Percentiles rank a stretch among this genome's conserved stretches.
Conservation (phyloP, 352 stramenopile species). For the Globisporangium heterothallicum region DNA sequence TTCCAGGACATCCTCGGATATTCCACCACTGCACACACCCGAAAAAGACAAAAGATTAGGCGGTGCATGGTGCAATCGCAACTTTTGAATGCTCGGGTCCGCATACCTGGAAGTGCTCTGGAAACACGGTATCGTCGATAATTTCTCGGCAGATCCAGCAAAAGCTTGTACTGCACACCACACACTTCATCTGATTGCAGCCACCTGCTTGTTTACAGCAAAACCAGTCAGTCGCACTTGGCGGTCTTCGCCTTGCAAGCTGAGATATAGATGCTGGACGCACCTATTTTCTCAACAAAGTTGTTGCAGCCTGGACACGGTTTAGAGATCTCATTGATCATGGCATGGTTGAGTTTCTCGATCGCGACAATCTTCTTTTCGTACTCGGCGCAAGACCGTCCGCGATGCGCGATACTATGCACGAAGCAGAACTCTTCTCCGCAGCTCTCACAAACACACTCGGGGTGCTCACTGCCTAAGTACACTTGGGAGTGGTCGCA, state of each 20-base stretch:
- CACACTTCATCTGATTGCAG: conserved; percentile 90
- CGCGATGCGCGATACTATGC: conserved; percentile 81
- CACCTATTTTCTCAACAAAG: conserved; percentile 84
- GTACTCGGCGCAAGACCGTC: conserved; percentile 67
- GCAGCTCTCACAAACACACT: conserved; percentile 39
- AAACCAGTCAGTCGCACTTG: not conserved
- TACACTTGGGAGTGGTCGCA: conserved; percentile 56
- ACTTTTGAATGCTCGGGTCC: not conserved
- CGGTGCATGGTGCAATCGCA: no score
- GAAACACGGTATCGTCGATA: conserved; percentile 83
- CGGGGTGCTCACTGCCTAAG: conserved; percentile 29
- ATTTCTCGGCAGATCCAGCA: conserved; percentile 85
- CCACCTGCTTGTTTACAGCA: conserved; percentile 32
- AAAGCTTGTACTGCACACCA: conserved; percentile 77
- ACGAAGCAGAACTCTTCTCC: conserved; percentile 77
- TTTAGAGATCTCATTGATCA: conserved; percentile 77
- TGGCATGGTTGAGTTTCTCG: conserved; percentile 79
- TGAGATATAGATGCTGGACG: not conserved
- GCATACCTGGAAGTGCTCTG: conserved; percentile 77
- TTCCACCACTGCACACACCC: conserved; percentile 64
- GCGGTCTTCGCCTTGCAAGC: no score
- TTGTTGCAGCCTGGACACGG: conserved; percentile 85
- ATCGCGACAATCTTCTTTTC: conserved; percentile 68
- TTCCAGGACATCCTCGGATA: conserved; percentile 57
- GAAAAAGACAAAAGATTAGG: not conserved